Evolutionary conservation across 2,329 filamentous ascomycete genomes (phyloP).

Genomic region (Epicoccum nigrum): DNA sequence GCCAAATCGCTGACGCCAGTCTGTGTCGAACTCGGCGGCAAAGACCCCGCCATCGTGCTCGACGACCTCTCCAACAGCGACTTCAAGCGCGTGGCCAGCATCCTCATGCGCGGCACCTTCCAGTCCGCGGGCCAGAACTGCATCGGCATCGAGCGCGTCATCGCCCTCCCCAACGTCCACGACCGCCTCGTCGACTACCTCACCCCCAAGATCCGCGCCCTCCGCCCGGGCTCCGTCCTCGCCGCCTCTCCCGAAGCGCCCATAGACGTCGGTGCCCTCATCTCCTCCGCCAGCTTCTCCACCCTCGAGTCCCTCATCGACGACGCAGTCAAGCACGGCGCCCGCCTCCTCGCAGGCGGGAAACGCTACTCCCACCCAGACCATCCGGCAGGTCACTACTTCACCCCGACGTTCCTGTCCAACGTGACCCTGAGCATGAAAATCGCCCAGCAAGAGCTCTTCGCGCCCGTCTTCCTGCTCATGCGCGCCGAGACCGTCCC

Average conservation of each 20-base stretch:
- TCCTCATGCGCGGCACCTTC: conserved; percentile 90
- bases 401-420: conserved; percentile 86
- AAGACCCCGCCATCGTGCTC: conserved; percentile 88
- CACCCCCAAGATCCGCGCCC: conserved; percentile 71
- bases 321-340: conserved; percentile 79
- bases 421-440: conserved; percentile 85
- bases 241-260: conserved; percentile 50
- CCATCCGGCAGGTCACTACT: conserved; percentile 85
- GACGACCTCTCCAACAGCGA: conserved; percentile 72
- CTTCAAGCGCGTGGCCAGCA: conserved; percentile 75
- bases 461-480: conserved; percentile 86
- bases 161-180: conserved; percentile 80
- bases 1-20: conserved; percentile 86
- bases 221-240: conserved; percentile 77
- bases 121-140: conserved; percentile 97
- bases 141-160: conserved; percentile 92
- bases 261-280: conserved; percentile 87
- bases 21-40: conserved; percentile 90
- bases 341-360: conserved; percentile 81
- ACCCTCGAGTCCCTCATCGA: conserved; percentile 77
- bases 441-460: conserved; percentile 90
- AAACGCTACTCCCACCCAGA: conserved; percentile 72
- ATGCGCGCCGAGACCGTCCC: conserved; percentile 73
- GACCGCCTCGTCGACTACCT: conserved; percentile 72
- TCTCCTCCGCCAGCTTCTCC: conserved; percentile 77